These are phyloP conservation scores for Debaryomyces sp. DNA, from an alignment of 1,139 yeast species.

Conservation along the genomic window DNA sequence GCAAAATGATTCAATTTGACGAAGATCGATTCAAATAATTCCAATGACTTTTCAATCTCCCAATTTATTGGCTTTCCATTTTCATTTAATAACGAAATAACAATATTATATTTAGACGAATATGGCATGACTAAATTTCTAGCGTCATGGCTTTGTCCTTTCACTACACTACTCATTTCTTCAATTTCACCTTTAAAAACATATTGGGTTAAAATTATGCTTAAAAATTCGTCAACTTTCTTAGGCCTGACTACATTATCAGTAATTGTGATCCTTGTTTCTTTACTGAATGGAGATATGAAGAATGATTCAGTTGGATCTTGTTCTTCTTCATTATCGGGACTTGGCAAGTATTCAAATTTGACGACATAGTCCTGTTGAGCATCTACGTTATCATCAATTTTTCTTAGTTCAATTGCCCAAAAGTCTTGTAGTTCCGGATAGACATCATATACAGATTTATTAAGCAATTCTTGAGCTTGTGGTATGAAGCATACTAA, in stretches of 20 bases:
- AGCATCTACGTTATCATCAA: conserved; percentile 12
- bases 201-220: conserved; percentile 34
- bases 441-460: conserved; percentile 20
- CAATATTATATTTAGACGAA: conserved; percentile 64
- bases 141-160: conserved; percentile 20
- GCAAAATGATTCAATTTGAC: conserved; percentile 50
- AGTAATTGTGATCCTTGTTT: conserved; percentile 30
- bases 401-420: conserved; percentile 29
- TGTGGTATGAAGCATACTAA: conserved; percentile 26
- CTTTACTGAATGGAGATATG: conserved; percentile 39
- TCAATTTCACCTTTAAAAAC: conserved; percentile 40
- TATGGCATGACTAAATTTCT: conserved; percentile 52
- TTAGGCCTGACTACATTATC: conserved; percentile 29
- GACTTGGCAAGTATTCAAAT: conserved; percentile 18
- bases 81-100: conserved; percentile 59
- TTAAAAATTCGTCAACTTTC: conserved; percentile 36
- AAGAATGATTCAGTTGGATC: conserved; percentile 22
- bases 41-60: conserved; percentile 37
- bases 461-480: conserved; percentile 36
- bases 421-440: conserved; percentile 29
- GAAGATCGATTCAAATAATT: conserved; percentile 31
- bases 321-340: conserved; percentile 16
- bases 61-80: conserved; percentile 42
- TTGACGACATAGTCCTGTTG: conserved; percentile 25
- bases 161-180: conserved; percentile 20